A percentile compares a stretch with the other conserved stretches of the same genome.
These are phyloP conservation scores for Uncinocarpus reesii DNA, from an alignment of 2,329 filamentous ascomycete genomes.

Conservation along the genomic window DNA sequence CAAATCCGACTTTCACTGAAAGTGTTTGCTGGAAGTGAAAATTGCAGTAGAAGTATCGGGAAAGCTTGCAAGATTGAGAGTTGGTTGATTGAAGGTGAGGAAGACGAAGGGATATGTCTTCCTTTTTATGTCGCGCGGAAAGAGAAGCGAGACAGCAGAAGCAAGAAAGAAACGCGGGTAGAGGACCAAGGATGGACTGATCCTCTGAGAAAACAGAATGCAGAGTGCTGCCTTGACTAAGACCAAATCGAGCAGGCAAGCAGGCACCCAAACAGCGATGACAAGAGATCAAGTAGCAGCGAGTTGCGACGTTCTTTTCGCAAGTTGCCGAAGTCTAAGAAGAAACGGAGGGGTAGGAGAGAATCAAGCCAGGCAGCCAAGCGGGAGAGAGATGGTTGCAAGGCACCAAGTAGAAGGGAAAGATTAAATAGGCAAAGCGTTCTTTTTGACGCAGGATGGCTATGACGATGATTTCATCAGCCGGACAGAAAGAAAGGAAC, in stretches of 20 bases:
- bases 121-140: slow-evolving; percentile 7
- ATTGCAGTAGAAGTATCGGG: not conserved
- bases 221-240: slow-evolving; percentile 4
- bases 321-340: not conserved
- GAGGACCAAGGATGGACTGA: not conserved
- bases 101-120: slow-evolving; percentile 7
- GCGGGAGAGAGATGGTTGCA: not conserved
- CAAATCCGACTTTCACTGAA: not conserved
- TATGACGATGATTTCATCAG: slow-evolving; percentile 1
- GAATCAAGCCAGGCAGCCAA: slow-evolving; percentile 9
- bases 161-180: not conserved
- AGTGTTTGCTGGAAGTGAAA: not conserved
- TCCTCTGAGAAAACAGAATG: slow-evolving; percentile 5
- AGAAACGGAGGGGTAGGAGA: not conserved
- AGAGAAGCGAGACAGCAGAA: not conserved
- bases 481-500: not conserved
- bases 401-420: slow-evolving; percentile 9
- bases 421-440: slow-evolving; percentile 8
- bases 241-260: not conserved
- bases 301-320: slow-evolving; percentile 3
- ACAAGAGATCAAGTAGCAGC: not conserved
- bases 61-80: not conserved
- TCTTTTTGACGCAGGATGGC: not conserved
- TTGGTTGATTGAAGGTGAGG: not conserved
- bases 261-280: not conserved